Base-by-base conservation (phyloP, 2,329 filamentous ascomycete genomes). In the Neocucurbitaria cava region DNA sequence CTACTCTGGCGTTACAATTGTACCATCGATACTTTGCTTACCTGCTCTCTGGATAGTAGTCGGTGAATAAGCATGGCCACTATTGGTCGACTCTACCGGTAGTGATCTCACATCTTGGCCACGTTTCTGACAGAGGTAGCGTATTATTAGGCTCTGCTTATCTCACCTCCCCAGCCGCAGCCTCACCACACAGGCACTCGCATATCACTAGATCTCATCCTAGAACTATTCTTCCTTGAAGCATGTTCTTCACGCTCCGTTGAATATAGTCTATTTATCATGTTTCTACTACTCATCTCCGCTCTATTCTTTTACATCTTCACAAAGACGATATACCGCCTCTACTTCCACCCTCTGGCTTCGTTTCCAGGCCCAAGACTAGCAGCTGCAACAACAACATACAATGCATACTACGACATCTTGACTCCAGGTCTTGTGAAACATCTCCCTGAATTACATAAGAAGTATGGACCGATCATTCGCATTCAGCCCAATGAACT, bases 391-490 rank as follows among this genome's bases (percentile, higher is more conserved):
- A 58, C 60, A 5, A 40, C 48, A 5, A 43, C 52, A 4, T 54
- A 58, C 26, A 58, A 55, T 45, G 59, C 56, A 1, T 58, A 60
- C 28, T 52, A 58, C 26, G 59, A 62, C 28, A 53, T 60, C 40
- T 23, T 49, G 5, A 23, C 35, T 3, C 21, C 48, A 6, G 59
- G 59, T 7, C 33, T 57, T 5, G 33, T 57, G n/a, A 59, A 59
- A 38, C 39, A 23, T 1, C 35, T 62, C 3, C 56, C 59, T 17
- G 57, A 49, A 7, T 5, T 62, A 28, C 59, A 62, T 21, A 45
- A 52, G 40, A 56, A 52, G 30, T 62, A 62, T 49, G 59, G 59
- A 2, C 48, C 54, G 1, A 46, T 58, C 4, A 50, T 62, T 18
- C 23, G 59, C 5, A 56, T 56, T 23, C 56, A 62, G 38, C 59